A percentile compares a stretch with the other conserved stretches of the same genome.
These are phyloP conservation scores for Solanum tacnaense DNA, from an alignment of 257 asterid genomes.

Conservation along the genomic window DNA sequence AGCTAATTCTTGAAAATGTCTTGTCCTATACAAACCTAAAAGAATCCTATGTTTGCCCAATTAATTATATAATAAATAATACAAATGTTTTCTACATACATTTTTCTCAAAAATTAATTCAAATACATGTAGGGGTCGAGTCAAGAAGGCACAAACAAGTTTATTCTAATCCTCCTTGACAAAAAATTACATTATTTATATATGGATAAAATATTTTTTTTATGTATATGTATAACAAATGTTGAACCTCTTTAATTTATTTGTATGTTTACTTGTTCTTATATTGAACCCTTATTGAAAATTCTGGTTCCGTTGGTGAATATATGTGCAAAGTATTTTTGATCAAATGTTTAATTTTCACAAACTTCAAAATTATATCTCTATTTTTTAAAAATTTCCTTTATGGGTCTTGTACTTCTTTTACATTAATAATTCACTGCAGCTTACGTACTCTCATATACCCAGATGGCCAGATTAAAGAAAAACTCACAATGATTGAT, in stretches of 20 bases:
- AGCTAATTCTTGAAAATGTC: neutral
- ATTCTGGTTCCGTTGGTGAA: neutral
- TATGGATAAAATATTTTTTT: neutral
- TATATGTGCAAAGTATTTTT: neutral
- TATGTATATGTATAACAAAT: neutral
- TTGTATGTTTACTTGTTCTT: too few species aligned
- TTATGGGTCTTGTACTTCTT: neutral
- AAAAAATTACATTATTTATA: neutral
- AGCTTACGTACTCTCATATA: neutral
- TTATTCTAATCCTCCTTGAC: fast-evolving
- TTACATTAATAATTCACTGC: neutral
- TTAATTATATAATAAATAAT: neutral
- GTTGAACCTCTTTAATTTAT: neutral
- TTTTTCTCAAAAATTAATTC: neutral
- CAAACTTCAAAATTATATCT: neutral
- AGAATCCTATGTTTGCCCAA: neutral
- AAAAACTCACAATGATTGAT: neutral
- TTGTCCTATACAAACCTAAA: neutral
- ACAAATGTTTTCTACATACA: neutral
- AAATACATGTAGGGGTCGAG: neutral
- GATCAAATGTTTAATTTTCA: neutral
- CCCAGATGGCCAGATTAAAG: neutral
- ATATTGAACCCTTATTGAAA: neutral
- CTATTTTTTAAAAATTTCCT: neutral
- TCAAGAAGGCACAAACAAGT: too few species aligned